A percentile compares a stretch with the other conserved stretches of the same genome.
Evolutionary conservation across 2,329 filamentous ascomycete genomes (phyloP).

Genomic region (Epichloe gansuensis): DNA sequence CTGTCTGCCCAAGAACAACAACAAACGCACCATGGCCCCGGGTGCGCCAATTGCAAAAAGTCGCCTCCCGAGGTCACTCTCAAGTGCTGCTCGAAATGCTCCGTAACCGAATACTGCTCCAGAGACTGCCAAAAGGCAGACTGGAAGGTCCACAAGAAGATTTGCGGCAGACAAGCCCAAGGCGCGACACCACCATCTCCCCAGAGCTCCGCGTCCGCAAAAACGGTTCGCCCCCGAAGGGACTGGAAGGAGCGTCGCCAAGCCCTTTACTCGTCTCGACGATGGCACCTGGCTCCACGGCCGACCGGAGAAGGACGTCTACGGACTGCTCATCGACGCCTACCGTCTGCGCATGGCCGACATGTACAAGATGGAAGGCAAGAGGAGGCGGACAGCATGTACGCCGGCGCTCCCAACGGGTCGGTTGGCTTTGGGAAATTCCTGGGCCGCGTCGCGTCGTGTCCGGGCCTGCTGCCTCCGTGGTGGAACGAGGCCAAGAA

Average conservation of each 20-base stretch:
- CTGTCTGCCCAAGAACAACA: neutral
- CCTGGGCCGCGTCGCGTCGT: slow-evolving; percentile 16
- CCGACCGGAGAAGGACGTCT: slow-evolving; percentile 31
- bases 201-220: neutral
- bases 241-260: slow-evolving; percentile 17
- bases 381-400: slow-evolving; percentile 18
- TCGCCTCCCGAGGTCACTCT: slow-evolving; percentile 15
- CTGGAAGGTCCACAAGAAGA: slow-evolving; percentile 37
- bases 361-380: slow-evolving; percentile 16
- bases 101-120: slow-evolving; percentile 35
- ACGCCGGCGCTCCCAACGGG: slow-evolving; percentile 12
- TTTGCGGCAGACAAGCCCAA: slow-evolving; percentile 21
- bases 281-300: slow-evolving; percentile 30
- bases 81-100: slow-evolving; percentile 35
- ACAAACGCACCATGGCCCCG: slow-evolving; percentile 1
- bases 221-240: slow-evolving; percentile 13
- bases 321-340: slow-evolving; percentile 32
- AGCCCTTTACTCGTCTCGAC: slow-evolving; percentile 29
- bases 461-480: slow-evolving; percentile 23
- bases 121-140: slow-evolving; percentile 37
- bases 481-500: slow-evolving; percentile 33
- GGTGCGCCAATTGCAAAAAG: slow-evolving; percentile 20
- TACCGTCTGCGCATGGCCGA: slow-evolving; percentile 37
- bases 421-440: slow-evolving; percentile 26
- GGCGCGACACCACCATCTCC: neutral